These are phyloP conservation scores for Chrysanthemum makinoi DNA, from an alignment of 129 eudicot genomes.

Conservation along the genomic window DNA sequence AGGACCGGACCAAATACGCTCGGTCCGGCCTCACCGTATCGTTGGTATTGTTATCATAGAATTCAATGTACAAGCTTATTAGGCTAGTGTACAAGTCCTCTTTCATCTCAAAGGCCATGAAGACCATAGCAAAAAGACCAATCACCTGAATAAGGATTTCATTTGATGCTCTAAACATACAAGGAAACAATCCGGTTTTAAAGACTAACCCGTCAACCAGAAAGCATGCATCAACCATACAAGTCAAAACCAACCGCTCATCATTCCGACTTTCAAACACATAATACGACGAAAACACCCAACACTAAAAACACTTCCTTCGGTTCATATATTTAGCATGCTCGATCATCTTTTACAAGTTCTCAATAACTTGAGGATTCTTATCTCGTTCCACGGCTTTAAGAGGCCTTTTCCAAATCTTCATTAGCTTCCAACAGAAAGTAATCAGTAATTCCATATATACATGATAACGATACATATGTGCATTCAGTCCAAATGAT, in stretches of 20 bases:
- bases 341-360: conserved; percentile 7
- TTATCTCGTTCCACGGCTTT: not conserved
- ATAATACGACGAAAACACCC: conserved; percentile 18
- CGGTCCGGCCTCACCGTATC: too few species aligned
- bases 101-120: too few species aligned
- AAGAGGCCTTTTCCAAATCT: conserved; percentile 30
- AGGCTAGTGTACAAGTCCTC: too few species aligned
- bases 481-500: too few species aligned
- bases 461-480: not conserved
- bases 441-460: not conserved
- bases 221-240: conserved; percentile 9
- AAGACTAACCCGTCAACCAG: conserved; percentile 7
- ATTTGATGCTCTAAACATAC: conserved; percentile 11
- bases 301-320: conserved; percentile 18
- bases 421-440: conserved; percentile 16
- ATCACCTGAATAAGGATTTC: not conserved
- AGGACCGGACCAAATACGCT: too few species aligned
- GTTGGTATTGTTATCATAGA: too few species aligned
- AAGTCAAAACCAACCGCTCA: too few species aligned
- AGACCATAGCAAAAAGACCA: too few species aligned
- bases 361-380: conserved; percentile 3
- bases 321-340: not conserved
- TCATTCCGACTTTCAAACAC: too few species aligned
- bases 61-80: too few species aligned
- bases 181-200: not conserved